Conservation (phyloP, 495 filamentous ascomycete genomes). For the Evernia prunastri region DNA sequence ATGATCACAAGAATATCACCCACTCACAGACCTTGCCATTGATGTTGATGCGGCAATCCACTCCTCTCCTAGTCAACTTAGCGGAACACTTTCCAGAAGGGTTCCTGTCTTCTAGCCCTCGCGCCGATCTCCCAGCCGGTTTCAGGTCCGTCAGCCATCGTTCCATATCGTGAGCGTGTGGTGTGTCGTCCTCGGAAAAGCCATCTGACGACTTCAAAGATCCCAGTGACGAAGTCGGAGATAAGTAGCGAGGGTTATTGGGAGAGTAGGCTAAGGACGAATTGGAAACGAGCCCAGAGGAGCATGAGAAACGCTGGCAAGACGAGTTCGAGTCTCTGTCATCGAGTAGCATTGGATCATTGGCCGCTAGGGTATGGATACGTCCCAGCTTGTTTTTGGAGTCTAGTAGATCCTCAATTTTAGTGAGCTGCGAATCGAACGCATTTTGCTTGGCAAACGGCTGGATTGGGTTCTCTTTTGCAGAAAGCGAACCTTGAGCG, state of each 20-base stretch:
- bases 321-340: background rate
- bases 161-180: background rate
- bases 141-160: background rate
- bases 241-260: background rate
- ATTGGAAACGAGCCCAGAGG: background rate
- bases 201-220: background rate
- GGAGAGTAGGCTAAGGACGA: background rate
- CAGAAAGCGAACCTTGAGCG: background rate
- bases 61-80: background rate
- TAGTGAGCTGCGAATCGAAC: background rate
- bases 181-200: background rate
- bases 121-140: background rate
- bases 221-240: background rate
- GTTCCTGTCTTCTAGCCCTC: background rate
- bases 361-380: background rate
- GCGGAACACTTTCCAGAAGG: background rate
- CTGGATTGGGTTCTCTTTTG: background rate
- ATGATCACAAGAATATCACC: slow-evolving; percentile 5
- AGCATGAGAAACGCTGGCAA: background rate
- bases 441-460: background rate
- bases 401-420: background rate
- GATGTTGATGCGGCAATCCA: background rate
- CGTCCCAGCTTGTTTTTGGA: background rate
- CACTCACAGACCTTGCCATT: background rate
- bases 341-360: background rate